Percentiles rank a stretch among this genome's conserved stretches.
Evolutionary conservation across 345 rosid species (phyloP).

Genomic region (Passiflora organensis): DNA sequence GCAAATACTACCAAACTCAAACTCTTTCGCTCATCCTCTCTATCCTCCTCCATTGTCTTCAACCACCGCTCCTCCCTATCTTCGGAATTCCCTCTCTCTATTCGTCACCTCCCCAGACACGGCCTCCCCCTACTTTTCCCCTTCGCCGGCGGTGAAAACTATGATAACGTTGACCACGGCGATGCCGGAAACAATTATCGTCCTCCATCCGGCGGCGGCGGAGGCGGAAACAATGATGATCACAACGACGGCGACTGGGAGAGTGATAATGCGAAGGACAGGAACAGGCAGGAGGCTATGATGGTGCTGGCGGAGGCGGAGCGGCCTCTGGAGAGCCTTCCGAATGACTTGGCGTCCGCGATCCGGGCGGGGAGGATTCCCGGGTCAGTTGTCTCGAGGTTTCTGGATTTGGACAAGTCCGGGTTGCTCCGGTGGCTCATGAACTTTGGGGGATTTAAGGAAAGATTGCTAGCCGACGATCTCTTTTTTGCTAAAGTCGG

Average conservation of each 20-base stretch:
- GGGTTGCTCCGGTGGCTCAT: constrained; percentile 67
- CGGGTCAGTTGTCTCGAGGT: constrained; percentile 59
- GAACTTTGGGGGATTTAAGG: constrained; percentile 82
- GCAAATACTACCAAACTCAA: constrained; percentile 3
- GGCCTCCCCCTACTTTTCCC: constrained; percentile 23
- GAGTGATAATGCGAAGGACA: constrained; percentile 53
- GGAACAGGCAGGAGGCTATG: constrained; percentile 63
- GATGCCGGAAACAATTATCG: constrained; percentile 29
- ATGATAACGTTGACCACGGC: too few relatives aligned
- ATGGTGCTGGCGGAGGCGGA: constrained; percentile 59
- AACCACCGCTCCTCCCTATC: constrained; percentile 9
- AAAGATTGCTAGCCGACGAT: constrained; percentile 88
- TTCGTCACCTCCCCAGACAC: constrained; percentile 12
- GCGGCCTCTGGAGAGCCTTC: constrained; percentile 53
- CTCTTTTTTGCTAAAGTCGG: constrained; percentile 76
- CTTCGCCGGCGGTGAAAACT: constrained; percentile 27
- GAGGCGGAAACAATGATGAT: constrained; percentile 10
- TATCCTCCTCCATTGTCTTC: constrained; percentile 14
- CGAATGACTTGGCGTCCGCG: constrained; percentile 78
- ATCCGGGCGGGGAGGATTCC: constrained; percentile 77
- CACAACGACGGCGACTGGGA: constrained; percentile 18
- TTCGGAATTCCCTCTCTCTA: constrained; percentile 15
- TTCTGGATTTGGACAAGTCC: constrained; percentile 62
- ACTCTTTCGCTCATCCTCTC: constrained; percentile 14
- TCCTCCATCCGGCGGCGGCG: constrained; percentile 13